These are phyloP conservation scores for Excoecaria cochinchinensis DNA, from an alignment of 345 rosid species.

Conservation along the genomic window DNA sequence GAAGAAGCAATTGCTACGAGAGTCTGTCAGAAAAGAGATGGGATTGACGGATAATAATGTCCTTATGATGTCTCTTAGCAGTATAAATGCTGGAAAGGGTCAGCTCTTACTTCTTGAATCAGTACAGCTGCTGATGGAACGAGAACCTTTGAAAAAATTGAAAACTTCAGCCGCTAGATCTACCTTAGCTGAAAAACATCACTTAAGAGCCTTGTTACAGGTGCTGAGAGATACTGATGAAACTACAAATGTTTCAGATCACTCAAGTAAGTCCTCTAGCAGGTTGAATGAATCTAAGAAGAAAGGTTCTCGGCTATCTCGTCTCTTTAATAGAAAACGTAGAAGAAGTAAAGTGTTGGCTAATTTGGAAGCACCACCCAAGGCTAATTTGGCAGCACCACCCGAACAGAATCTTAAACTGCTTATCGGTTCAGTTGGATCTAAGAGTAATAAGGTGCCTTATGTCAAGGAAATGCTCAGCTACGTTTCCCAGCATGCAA, in stretches of 20 bases:
- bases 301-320: conserved; percentile 20
- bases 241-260: conserved; percentile 21
- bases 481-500: conserved; percentile 55
- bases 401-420: conserved; percentile 54
- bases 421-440: conserved; percentile 96
- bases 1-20: conserved; percentile 57
- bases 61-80: conserved; percentile 90
- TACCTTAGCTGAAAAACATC: conserved; percentile 49
- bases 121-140: conserved; percentile 43
- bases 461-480: conserved; percentile 71
- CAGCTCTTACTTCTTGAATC: conserved; percentile 89
- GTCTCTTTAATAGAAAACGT: conserved; percentile 11
- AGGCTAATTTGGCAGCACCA: conserved; percentile 28
- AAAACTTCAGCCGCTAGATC: conserved; percentile 33
- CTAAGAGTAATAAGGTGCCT: conserved; percentile 88
- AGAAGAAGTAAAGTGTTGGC: conserved; percentile 31
- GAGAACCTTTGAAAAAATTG: conserved; percentile 33
- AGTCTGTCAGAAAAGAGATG: conserved; percentile 70
- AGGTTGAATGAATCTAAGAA: conserved; percentile 21
- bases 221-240: conserved; percentile 24
- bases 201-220: conserved; percentile 61
- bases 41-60: conserved; percentile 70
- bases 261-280: conserved; percentile 17
- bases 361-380: conserved; percentile 28
- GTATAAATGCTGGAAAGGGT: conserved; percentile 90